These are phyloP conservation scores for Eragrostis tef DNA, from an alignment of 202 grass and related monocot genomes.

Conservation along the genomic window DNA sequence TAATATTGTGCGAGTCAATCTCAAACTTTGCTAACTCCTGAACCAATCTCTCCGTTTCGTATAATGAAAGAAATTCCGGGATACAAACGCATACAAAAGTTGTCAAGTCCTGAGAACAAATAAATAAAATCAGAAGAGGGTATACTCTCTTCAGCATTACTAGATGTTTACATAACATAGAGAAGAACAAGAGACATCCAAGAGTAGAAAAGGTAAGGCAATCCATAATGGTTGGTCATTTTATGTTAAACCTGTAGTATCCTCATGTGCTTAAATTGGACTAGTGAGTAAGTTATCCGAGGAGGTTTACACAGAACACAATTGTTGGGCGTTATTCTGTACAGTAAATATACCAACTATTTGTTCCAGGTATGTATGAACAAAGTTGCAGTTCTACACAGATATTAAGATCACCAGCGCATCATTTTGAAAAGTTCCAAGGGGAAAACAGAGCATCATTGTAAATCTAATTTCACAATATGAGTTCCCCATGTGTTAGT, in stretches of 20 bases:
- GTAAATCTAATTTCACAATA: constrained; percentile 12
- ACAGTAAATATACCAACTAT: neutral
- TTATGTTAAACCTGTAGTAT: constrained; percentile 6
- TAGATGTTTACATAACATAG: constrained; percentile 31
- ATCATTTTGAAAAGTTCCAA: neutral
- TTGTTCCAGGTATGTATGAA: neutral
- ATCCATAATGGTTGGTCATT: neutral
- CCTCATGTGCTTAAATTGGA: constrained; percentile 1
- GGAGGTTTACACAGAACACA: neutral
- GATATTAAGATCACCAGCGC: neutral
- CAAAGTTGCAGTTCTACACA: neutral
- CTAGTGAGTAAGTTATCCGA: neutral
- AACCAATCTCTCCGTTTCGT: constrained; percentile 99
- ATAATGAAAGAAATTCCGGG: constrained; percentile 97
- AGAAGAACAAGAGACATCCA: neutral
- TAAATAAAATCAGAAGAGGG: neutral
- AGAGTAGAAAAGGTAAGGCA: neutral
- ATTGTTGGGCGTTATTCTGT: neutral
- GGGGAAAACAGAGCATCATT: neutral
- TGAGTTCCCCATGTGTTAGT: constrained; percentile 18
- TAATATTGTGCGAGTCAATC: constrained; percentile 96
- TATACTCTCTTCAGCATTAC: constrained; percentile 16
- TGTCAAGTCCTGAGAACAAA: constrained; percentile 81
- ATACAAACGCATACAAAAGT: constrained; percentile 99
- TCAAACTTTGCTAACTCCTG: constrained; percentile 97